These are phyloP conservation scores for Podila horticola DNA, from an alignment of 192 early-diverging fungal species.

Conservation along the genomic window DNA sequence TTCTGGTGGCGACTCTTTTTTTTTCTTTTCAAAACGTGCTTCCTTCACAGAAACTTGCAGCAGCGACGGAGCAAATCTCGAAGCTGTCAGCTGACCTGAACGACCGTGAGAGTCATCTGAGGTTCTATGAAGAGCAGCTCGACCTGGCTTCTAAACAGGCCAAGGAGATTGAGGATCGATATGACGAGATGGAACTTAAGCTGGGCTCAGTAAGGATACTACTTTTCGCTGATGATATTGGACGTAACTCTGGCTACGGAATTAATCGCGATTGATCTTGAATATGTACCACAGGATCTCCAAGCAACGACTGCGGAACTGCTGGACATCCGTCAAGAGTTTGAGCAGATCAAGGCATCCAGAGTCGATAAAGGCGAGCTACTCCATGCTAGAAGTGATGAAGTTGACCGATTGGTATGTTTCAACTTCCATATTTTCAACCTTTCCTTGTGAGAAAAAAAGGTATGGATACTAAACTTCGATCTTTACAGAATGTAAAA, in stretches of 20 bases:
- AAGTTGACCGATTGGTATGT: constrained; percentile 54
- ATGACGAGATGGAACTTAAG: constrained; percentile 50
- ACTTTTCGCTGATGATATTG: not conserved
- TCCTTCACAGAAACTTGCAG: constrained; percentile 33
- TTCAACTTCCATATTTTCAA: not conserved
- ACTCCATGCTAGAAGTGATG: constrained; percentile 34
- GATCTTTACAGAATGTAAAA: constrained; percentile 19
- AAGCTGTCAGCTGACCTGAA: constrained; percentile 34
- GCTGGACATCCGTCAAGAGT: constrained; percentile 36
- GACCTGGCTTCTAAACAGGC: constrained; percentile 33
- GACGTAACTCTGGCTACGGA: not conserved
- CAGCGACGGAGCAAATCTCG: constrained; percentile 35
- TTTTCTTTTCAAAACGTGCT: not conserved
- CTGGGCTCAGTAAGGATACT: constrained; percentile 34
- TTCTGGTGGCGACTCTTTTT: not conserved
- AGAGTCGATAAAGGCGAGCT: constrained; percentile 42
- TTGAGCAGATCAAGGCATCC: constrained; percentile 44
- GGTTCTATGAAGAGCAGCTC: constrained; percentile 50
- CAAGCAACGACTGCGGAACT: constrained; percentile 34
- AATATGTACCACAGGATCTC: constrained; percentile 18
- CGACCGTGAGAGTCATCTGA: constrained; percentile 48
- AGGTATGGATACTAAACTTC: not conserved
- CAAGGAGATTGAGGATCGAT: constrained; percentile 51
- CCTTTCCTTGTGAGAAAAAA: not conserved
- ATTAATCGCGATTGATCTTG: not conserved